These are phyloP conservation scores for Haplosporangium sp. DNA, from an alignment of 371 early-diverging fungal species.

Conservation along the genomic window DNA sequence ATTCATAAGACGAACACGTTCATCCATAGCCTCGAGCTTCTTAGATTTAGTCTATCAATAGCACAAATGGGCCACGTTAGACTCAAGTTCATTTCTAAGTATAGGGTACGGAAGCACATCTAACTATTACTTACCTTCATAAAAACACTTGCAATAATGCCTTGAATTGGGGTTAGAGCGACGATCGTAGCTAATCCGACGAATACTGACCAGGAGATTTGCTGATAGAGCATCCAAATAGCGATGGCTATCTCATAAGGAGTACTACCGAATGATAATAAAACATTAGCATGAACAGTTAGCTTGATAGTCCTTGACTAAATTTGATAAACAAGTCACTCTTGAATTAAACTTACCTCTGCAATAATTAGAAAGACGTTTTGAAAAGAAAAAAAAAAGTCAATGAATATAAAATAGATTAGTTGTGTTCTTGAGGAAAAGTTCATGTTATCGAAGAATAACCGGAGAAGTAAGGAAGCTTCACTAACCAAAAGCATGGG, in stretches of 20 bases:
- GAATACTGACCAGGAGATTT: constrained; percentile 67
- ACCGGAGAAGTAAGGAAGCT: too few species aligned
- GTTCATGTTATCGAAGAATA: background rate
- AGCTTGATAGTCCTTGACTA: too few species aligned
- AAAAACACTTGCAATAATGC: constrained; percentile 56
- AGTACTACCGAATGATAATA: constrained; percentile 2
- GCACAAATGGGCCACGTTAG: background rate
- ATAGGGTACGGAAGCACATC: background rate
- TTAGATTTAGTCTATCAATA: constrained; percentile 15
- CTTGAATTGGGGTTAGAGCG: constrained; percentile 61
- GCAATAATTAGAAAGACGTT: too few species aligned
- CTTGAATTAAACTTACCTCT: background rate
- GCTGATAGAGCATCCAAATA: constrained; percentile 60
- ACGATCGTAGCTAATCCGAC: constrained; percentile 63
- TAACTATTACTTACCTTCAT: constrained; percentile 27
- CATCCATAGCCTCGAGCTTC: constrained; percentile 49
- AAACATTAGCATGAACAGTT: too few species aligned
- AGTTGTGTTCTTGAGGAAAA: background rate
- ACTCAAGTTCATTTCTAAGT: too few species aligned
- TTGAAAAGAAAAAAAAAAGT: too few species aligned
- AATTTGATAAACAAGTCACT: too few species aligned
- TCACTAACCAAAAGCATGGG: constrained; percentile 47
- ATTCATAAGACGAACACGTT: constrained; percentile 54
- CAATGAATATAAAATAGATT: background rate
- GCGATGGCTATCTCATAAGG: constrained; percentile 63